phyloP scores from a whole-genome alignment of 129 eudicot species.

The Flaveria sonorensis region DNA sequence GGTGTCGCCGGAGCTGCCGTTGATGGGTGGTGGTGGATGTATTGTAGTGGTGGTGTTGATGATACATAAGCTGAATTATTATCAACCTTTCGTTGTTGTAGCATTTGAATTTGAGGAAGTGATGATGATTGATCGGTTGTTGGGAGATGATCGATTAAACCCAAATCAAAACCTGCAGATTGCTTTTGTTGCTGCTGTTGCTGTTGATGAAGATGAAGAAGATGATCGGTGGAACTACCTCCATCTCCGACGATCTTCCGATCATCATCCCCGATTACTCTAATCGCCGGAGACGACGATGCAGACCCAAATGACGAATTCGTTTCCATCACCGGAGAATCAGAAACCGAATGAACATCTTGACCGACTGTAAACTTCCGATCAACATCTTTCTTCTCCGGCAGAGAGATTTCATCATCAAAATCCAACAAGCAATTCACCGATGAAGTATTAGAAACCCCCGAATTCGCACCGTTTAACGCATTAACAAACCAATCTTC shows the following conservation, averaged over 20 bases:
- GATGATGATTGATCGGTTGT: conserved; percentile 63
- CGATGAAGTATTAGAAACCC: conserved; percentile 60
- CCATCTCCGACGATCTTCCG: neutral
- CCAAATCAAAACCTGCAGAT: conserved; percentile 44
- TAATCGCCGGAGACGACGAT: conserved; percentile 59
- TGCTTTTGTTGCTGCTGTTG: conserved; percentile 38
- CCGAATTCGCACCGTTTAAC: conserved; percentile 59
- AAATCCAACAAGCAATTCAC: conserved; percentile 55
- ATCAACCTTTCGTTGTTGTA: conserved; percentile 31
- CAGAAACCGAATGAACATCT: conserved; percentile 52
- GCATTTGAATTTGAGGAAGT: conserved; percentile 52
- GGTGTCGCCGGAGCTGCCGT: conserved; percentile 58
- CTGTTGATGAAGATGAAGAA: conserved; percentile 9
- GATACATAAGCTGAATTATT: conserved; percentile 60
- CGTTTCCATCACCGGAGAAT: conserved; percentile 67
- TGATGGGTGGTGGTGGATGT: conserved; percentile 47
- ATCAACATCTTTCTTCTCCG: conserved; percentile 31
- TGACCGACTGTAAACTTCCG: conserved; percentile 35
- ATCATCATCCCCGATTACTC: conserved; percentile 47
- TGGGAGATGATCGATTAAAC: conserved; percentile 67
- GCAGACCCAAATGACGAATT: conserved; percentile 71
- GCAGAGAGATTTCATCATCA: conserved; percentile 37
- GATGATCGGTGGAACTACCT: no score
- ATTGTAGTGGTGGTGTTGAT: conserved; percentile 53
- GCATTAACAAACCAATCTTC: conserved; percentile 86